Conservation (phyloP, 164 flowering plant species). For the Umbellularia californica region DNA sequence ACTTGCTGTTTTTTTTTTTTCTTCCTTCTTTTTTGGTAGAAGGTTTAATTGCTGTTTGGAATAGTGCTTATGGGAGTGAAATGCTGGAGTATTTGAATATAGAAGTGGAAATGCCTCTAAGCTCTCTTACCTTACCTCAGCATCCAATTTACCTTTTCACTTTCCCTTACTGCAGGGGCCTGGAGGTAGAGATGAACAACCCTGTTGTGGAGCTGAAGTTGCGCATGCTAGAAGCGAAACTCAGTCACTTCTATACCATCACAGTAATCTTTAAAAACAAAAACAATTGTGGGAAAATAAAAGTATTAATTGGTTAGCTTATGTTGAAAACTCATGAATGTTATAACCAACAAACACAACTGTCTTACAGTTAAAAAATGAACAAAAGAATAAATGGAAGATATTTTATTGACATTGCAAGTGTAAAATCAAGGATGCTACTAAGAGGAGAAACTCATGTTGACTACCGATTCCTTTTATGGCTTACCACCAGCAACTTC, state of each 20-base stretch:
- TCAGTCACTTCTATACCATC: background rate
- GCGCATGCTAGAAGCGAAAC: background rate
- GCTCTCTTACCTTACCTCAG: too few relatives aligned
- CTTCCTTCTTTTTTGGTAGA: too few relatives aligned
- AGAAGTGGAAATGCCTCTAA: too few relatives aligned
- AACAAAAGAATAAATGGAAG: constrained; percentile 5
- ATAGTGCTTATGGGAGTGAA: too few relatives aligned
- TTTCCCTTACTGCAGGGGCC: too few relatives aligned
- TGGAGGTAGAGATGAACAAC: too few relatives aligned
- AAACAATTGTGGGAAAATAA: background rate
- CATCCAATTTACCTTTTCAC: too few relatives aligned
- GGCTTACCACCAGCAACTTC: constrained; percentile 26
- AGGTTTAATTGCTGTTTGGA: too few relatives aligned
- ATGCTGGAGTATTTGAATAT: too few relatives aligned
- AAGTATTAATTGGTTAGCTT: background rate
- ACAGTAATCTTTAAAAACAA: too few relatives aligned
- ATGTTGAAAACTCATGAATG: background rate
- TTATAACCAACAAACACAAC: background rate
- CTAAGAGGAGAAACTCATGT: constrained; percentile 6
- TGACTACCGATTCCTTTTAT: constrained; percentile 25
- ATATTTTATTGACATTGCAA: background rate
- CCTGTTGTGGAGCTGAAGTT: too few relatives aligned
- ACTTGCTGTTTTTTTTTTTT: too few relatives aligned
- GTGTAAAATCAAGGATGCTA: background rate
- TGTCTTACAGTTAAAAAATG: constrained; percentile 9